A percentile compares a stretch with the other conserved stretches of the same genome.
Conservation (phyloP, 768 basidiomycete genomes). For the Podaxis sp. region DNA sequence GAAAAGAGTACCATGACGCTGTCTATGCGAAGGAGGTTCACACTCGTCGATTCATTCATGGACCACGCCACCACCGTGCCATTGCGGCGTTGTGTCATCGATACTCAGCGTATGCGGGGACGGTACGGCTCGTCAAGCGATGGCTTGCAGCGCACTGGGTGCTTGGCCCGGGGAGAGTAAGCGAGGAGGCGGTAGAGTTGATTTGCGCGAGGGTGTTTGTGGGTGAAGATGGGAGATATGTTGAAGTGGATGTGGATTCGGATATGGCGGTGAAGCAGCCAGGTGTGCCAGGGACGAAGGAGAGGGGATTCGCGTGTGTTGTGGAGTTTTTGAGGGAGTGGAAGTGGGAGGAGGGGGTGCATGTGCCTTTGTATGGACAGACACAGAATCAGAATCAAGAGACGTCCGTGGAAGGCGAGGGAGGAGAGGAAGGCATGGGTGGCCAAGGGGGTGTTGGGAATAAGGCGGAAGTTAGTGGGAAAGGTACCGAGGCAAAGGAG, state of each 20-base stretch:
- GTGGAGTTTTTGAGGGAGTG: conserved; percentile 77
- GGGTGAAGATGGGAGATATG: conserved; percentile 37
- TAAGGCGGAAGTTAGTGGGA: conserved; percentile 12
- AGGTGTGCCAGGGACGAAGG: conserved; percentile 70
- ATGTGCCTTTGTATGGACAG: conserved; percentile 68
- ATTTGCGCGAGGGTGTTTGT: conserved; percentile 81
- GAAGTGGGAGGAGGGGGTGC: conserved; percentile 77
- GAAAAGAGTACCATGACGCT: conserved; percentile 55
- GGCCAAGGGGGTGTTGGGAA: not conserved
- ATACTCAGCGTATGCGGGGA: conserved; percentile 76
- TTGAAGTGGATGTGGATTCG: conserved; percentile 30
- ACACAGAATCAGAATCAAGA: not conserved
- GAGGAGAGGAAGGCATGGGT: conserved; percentile 20
- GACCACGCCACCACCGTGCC: conserved; percentile 83
- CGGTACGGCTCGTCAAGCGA: conserved; percentile 85
- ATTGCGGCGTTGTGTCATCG: conserved; percentile 79
- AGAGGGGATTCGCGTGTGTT: conserved; percentile 75
- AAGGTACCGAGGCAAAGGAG: conserved; percentile 18
- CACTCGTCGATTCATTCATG: conserved; percentile 71
- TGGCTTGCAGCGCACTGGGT: conserved; percentile 94
- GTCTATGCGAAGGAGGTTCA: conserved; percentile 59
- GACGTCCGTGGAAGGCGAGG: conserved; percentile 25
- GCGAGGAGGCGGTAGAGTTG: conserved; percentile 81
- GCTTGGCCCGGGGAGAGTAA: conserved; percentile 61
- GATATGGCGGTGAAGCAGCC: conserved; percentile 32